Base-by-base conservation (phyloP, 495 filamentous ascomycete genomes). In the Neurospora sp. region DNA sequence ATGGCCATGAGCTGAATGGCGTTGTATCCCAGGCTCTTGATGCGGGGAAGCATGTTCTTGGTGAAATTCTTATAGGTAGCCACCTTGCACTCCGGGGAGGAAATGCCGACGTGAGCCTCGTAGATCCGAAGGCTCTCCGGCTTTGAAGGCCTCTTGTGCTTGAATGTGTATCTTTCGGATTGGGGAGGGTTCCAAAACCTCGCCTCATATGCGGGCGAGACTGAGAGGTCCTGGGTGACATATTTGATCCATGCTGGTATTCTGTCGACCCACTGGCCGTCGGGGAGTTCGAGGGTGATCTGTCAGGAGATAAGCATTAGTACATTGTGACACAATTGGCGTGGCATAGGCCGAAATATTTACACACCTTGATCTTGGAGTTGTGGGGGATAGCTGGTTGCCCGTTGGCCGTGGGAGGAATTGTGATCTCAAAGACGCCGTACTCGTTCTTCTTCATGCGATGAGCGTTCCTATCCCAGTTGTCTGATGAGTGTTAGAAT, bases 1-100 rank as follows among this genome's bases (percentile, higher is more conserved):
- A 99, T 88, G 48, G 96, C 96, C 96, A 99, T 99, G 76, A 99
- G 86, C 82, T 99, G 96, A 77, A 99, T 98, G 48, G 94, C 92
- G 84, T 99, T 98, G 84, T 99, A 99, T 72, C 95, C 96, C 72
- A 98, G 86, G 77, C 89, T 85, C 78, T 94, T 90, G 83, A 99
- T 98, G 74, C 95, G 90, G 10, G 94, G 94, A 9, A 99, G 88
- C 88, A 96, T 92, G 81, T 92, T 92, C 77, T 89, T 87, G 18
- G 96, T 98, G 83, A 99, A 99, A 82, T 99, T 93, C 81, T 97
- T 97, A 87, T 97, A 99, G 9, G 94, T 96, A 20, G 95, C 87
- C 40, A 99, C 93, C 73, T 87, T 89, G 69, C 90, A 89, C 76
- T 99, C 96, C 1, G 94, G 94, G 5, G 94, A 96, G 12, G 94